phyloP scores from a whole-genome alignment of 768 basidiomycete species.

The Paxillus rubicundulus region DNA sequence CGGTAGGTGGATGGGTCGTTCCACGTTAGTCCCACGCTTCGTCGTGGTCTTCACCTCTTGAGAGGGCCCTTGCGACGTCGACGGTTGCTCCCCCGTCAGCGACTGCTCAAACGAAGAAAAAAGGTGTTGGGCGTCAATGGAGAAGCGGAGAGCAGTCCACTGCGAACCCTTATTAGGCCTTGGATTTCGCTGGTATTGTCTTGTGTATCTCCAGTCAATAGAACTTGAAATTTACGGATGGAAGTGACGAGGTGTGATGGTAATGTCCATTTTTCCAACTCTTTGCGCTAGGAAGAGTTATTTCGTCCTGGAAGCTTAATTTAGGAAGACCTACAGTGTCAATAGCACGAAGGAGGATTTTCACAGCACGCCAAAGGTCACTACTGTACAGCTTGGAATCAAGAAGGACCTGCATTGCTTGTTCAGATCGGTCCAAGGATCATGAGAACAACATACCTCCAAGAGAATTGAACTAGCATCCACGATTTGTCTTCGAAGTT shows the following conservation, averaged over 20 bases:
- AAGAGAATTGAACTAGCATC: conserved; percentile 51
- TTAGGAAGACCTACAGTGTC: conserved; percentile 23
- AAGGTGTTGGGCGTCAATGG: conserved; percentile 38
- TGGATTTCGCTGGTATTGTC: conserved; percentile 33
- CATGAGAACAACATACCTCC: conserved; percentile 32
- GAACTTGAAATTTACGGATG: conserved; percentile 32
- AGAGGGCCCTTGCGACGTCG: conserved; percentile 14
- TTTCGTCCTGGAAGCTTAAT: conserved; percentile 11
- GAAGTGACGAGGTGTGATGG: conserved; percentile 39
- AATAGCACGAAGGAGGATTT: conserved; percentile 19
- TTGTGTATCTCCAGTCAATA: conserved; percentile 21
- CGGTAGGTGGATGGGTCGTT: conserved; percentile 30
- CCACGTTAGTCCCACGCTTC: conserved; percentile 14
- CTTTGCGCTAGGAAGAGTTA: conserved; percentile 42
- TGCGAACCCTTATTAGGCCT: conserved; percentile 57
- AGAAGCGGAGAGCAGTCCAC: conserved; percentile 38
- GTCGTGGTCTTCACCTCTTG: conserved; percentile 8
- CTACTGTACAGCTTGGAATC: conserved; percentile 24
- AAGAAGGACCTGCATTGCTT: conserved; percentile 14
- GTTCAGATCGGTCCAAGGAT: conserved; percentile 1
- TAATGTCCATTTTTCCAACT: conserved; percentile 40
- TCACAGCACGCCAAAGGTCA: conserved; percentile 25
- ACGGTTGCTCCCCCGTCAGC: conserved; percentile 25
- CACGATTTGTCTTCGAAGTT: conserved; percentile 45
- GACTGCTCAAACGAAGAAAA: conserved; percentile 47